Base-by-base conservation (phyloP, 176 grass and related monocot genomes). In the Saccharum officinarum region DNA sequence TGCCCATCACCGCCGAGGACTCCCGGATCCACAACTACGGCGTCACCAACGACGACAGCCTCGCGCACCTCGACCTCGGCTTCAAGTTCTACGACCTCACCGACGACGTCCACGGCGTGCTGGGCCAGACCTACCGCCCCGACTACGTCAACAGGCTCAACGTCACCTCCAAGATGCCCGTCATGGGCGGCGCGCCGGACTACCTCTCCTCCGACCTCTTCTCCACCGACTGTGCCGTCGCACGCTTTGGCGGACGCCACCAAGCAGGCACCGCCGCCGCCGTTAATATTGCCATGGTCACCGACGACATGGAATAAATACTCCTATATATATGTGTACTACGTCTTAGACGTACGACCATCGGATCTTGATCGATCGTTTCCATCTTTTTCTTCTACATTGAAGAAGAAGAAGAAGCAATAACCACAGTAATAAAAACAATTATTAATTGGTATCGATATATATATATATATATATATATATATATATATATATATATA, bases 51-150 rank as follows among this genome's bases (percentile, higher is more conserved):
- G 91, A 89, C 3, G 93, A 92, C 52, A 84, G 47, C 79, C 83
- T 95, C 11, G 83, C 83, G 4, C 88, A 95, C 36, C 81, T 95
- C 1, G 88, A 95, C 49, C 36, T 95, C 1, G 82, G 79, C 0
- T 95, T 95, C 83, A 92, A 85, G 83, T 92, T 92, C 59, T 25
- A 85, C 28, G 71, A 85, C 38, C 80, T 95, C 18, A 78, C 69
- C 17, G 71, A 84, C 12, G 76, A 90, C 3, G 88, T 89, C 1
- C 86, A 95, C 17, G 93, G 90, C 7, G 93, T 95, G 1, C 90
- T 95, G 3, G 90, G 93, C 0, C 93, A 92, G 76, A 92, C 91
- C 1, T 95, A 92, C 50, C 78, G 88, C 23, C 28, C 88, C 0
- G 80, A 92, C 69, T 95, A 95, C 40, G 66, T 92, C 26, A 95